phyloP scores from a whole-genome alignment of 2,329 filamentous ascomycete genomes.

The Hirsutella minnesotensis region DNA sequence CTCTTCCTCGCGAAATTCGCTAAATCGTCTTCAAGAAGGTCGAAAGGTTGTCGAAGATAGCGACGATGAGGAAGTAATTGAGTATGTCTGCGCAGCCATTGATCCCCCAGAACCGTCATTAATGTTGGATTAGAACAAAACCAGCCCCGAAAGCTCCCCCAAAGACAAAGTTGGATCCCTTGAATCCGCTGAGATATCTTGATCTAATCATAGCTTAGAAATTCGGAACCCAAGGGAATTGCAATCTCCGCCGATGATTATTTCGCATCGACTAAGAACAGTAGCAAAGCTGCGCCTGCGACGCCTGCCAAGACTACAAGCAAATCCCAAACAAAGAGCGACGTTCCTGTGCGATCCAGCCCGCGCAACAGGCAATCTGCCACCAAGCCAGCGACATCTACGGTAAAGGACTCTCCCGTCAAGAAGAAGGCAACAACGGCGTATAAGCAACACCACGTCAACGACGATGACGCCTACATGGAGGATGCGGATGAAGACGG shows the following conservation, averaged over 20 bases:
- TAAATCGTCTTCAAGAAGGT: slow-evolving; percentile 25
- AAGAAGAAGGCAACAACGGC: slow-evolving; percentile 31
- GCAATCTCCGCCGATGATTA: slow-evolving; percentile 46
- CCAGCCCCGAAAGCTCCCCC: slow-evolving; percentile 34
- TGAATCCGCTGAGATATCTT: neutral
- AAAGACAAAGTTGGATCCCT: slow-evolving; percentile 37
- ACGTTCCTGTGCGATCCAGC: slow-evolving; percentile 38
- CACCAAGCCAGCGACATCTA: slow-evolving; percentile 15
- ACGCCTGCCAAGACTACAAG: slow-evolving; percentile 27
- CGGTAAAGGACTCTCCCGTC: slow-evolving; percentile 18
- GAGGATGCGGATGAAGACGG: slow-evolving; percentile 60
- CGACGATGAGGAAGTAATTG: slow-evolving; percentile 56
- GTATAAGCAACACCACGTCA: slow-evolving; percentile 25
- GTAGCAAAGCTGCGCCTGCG: slow-evolving; percentile 21
- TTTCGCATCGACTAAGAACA: slow-evolving; percentile 35
- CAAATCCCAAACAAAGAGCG: slow-evolving; percentile 25
- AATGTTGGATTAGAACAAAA: slow-evolving; percentile 35
- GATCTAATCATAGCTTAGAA: slow-evolving; percentile 18
- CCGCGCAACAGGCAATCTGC: slow-evolving; percentile 33
- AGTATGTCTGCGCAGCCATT: neutral
- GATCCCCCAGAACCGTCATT: neutral
- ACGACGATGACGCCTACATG: slow-evolving; percentile 46
- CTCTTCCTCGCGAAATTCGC: neutral
- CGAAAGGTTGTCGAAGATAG: slow-evolving; percentile 73
- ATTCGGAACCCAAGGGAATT: slow-evolving; percentile 33